Evolutionary conservation across 345 rosid species (phyloP), one percentile per base, ranked within the genome.

Genomic region (Stellera chamaejasme): DNA sequence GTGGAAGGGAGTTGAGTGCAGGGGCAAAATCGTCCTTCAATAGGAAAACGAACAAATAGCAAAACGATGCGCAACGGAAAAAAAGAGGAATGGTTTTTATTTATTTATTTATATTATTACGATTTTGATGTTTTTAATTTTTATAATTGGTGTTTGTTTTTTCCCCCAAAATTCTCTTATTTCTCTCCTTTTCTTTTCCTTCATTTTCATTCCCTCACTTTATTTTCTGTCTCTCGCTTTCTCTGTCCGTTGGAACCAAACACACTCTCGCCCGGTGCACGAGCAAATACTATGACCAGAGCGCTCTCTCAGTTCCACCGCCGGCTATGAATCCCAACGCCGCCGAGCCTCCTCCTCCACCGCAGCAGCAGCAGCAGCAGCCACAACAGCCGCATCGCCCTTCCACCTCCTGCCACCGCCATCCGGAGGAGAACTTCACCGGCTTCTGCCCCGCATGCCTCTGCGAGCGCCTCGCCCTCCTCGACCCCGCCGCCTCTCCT

Each of bases 401-500:
- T n/a, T 78, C 91, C 15, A 82, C 94, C 28, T 93, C 96, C 45
- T 94, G 99, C 52, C 83, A 75, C 55, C 82, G 88, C 39, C 99
- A 90, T 62, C 97, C 97, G 0, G 87, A 87, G 5, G 96, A 87
- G 75, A 75, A 77, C 10, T 94, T 85, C 82, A 87, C 95, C 14
- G 88, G 95, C 48, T 94, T 94, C 57, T 94, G 97, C 68, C 97
- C 99, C 51, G 79, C 83, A 68, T 94, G 97, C 72, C 97, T 94
- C 79, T 94, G 84, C 77, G 92, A 94, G 48, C 99, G 99, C 42
- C 97, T 94, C 57, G 74, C 90, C 56, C 74, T 75, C 41, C 72
- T 94, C 69, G 87, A 94, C 45, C 89, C 77, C 49, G 48, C 76
- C 26, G 53, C 65, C 0, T 57, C 50, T 25, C 2, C 60, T 42